Conservation (phyloP, 176 grass and related monocot species). For the Tuctoria greenei region DNA sequence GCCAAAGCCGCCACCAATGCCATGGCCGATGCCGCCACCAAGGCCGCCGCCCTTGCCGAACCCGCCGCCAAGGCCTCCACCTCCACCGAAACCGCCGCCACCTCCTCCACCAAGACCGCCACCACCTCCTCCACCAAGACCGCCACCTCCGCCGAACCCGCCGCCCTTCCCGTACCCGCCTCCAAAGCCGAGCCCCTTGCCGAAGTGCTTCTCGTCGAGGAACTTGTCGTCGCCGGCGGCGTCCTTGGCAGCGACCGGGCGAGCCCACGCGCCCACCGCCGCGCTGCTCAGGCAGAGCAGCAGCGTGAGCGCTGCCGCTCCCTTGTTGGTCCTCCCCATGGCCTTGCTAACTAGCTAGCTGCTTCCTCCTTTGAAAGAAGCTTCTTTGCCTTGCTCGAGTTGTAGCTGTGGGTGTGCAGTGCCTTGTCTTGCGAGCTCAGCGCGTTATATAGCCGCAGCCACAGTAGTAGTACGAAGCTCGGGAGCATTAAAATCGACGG, state of each 20-base stretch:
- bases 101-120: no score
- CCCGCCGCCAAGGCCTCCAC: background rate
- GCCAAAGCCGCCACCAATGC: background rate
- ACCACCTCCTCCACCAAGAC: no score
- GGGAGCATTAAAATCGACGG: constrained; percentile 32
- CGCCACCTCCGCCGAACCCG: no score
- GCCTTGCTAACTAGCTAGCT: background rate
- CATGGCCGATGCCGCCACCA: background rate
- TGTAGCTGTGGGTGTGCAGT: background rate
- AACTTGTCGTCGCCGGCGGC: constrained; percentile 40
- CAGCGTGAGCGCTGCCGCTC: constrained; percentile 42
- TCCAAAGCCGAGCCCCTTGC: constrained; percentile 44
- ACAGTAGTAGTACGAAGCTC: background rate
- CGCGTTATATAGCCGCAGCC: constrained; percentile 29
- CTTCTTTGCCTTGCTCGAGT: background rate
- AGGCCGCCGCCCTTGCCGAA: background rate
- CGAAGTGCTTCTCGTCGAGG: constrained; percentile 56
- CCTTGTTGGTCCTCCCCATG: constrained; percentile 35
- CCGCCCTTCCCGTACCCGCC: background rate
- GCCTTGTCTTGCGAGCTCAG: background rate
- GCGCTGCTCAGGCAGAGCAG: constrained; percentile 57
- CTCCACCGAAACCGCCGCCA: background rate
- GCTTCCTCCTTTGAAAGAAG: constrained; percentile 3
- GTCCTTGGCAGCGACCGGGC: constrained; percentile 38
- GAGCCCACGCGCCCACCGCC: constrained; percentile 41